phyloP scores from a whole-genome alignment of 1,284 basidiomycete genomes.

The Cryptococcus sp. region DNA sequence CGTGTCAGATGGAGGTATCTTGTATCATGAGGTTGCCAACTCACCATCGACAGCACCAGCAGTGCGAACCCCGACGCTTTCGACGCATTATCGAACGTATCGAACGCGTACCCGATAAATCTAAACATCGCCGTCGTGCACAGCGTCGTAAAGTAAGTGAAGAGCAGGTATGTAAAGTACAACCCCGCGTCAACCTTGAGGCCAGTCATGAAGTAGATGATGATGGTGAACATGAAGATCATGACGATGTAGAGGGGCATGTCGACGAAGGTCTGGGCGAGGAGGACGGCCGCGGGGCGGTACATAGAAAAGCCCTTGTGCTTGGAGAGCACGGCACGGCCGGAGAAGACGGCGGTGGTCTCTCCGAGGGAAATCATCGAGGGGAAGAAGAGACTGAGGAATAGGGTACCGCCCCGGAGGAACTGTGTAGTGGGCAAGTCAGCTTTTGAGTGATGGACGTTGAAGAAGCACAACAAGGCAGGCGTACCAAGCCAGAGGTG shows the following conservation, averaged over 20 bases:
- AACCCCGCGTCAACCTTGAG: conserved; percentile 26
- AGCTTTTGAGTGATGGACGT: background rate
- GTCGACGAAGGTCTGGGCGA: conserved; percentile 65
- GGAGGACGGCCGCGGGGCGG: conserved; percentile 50
- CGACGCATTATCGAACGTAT: conserved; percentile 40
- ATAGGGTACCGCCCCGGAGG: conserved; percentile 69
- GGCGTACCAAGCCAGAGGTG: conserved; percentile 57
- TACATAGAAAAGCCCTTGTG: conserved; percentile 53
- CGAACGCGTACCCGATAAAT: conserved; percentile 37
- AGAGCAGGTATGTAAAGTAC: conserved; percentile 46
- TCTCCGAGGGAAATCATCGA: conserved; percentile 58
- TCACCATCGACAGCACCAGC: conserved; percentile 27
- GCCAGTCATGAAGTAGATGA: conserved; percentile 44
- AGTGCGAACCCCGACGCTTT: conserved; percentile 38
- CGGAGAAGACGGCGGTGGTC: conserved; percentile 65
- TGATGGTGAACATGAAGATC: conserved; percentile 45
- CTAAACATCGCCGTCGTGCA: conserved; percentile 39
- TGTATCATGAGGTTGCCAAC: too few relatives aligned
- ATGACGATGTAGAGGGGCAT: conserved; percentile 50
- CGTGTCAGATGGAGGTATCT: background rate
- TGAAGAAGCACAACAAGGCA: too few relatives aligned
- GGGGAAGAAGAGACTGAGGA: conserved; percentile 52
- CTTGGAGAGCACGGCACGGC: conserved; percentile 66
- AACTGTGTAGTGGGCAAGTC: conserved; percentile 48
- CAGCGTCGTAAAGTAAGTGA: conserved; percentile 25